Percentiles rank a stretch among this genome's conserved stretches.
Evolutionary conservation across 805 yeast genomes (phyloP).

Genomic region (Isabelozyma heimii): DNA sequence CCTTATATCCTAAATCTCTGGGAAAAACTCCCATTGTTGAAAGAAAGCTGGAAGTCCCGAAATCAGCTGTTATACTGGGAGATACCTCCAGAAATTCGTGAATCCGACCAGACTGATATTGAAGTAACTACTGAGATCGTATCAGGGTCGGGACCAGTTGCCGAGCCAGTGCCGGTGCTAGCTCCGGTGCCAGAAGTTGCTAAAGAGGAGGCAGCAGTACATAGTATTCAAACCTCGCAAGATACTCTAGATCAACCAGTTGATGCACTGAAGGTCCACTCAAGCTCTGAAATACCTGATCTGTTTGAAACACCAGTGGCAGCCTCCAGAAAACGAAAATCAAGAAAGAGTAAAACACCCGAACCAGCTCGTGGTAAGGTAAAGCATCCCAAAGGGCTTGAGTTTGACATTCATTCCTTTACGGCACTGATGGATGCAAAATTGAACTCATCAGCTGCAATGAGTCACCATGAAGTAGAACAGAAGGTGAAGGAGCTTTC

Average conservation of each 20-base stretch:
- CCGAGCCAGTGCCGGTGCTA: no score
- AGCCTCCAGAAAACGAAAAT: background rate
- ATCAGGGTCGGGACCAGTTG: no score
- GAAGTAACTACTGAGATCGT: background rate
- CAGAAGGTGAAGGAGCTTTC: conserved; percentile 1
- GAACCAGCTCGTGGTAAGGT: background rate
- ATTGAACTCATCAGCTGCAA: background rate
- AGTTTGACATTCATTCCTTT: conserved; percentile 21
- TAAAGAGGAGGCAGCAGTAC: background rate
- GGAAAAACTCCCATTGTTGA: conserved; percentile 20
- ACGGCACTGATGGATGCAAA: conserved; percentile 23
- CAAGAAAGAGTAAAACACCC: conserved; percentile 1
- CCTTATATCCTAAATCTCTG: conserved; percentile 14
- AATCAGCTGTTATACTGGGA: background rate
- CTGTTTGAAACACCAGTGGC: no score
- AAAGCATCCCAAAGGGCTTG: conserved; percentile 5
- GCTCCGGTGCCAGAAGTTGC: no score
- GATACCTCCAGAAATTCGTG: background rate
- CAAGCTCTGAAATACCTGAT: background rate
- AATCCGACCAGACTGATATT: background rate
- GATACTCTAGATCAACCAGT: background rate
- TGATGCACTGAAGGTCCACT: background rate
- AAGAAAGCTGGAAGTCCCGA: conserved; percentile 8
- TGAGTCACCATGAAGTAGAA: conserved; percentile 5
- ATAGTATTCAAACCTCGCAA: no score